These are phyloP conservation scores for Wickerhamomyces alni DNA, from an alignment of 805 yeast genomes.

Conservation along the genomic window DNA sequence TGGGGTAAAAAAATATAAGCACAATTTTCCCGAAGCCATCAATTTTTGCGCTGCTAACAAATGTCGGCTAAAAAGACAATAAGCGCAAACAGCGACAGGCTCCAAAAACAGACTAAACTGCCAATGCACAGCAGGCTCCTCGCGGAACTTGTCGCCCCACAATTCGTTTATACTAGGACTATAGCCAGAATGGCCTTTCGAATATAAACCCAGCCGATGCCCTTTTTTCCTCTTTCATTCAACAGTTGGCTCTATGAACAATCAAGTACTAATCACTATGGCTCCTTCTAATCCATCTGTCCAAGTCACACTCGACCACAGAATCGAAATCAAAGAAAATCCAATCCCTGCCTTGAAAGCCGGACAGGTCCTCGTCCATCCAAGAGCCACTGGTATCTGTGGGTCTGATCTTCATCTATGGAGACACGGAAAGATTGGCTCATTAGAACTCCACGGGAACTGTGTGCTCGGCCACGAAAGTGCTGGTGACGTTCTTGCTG, in stretches of 20 bases:
- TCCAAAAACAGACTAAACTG: too few species aligned
- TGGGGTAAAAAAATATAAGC: too few species aligned
- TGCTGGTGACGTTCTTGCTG: conserved; percentile 39
- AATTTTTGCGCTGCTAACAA: too few species aligned
- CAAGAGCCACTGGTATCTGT: conserved; percentile 63
- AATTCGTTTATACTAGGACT: too few species aligned
- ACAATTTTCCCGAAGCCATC: too few species aligned
- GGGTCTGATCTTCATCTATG: conserved; percentile 71
- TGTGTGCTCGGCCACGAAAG: conserved; percentile 41
- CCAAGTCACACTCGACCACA: conserved; percentile 17
- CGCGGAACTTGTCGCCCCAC: too few species aligned
- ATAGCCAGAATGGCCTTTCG: neutral
- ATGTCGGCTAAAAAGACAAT: too few species aligned
- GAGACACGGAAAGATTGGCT: conserved; percentile 59
- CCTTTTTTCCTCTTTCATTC: neutral
- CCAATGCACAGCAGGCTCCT: too few species aligned
- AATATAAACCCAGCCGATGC: neutral
- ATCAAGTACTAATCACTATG: too few species aligned
- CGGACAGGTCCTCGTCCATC: conserved; percentile 15
- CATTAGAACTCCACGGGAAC: conserved; percentile 29
- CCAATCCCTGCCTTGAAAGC: conserved; percentile 10
- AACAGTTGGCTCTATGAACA: neutral
- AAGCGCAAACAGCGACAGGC: too few species aligned
- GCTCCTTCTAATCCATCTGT: conserved; percentile 14
- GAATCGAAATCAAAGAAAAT: conserved; percentile 13